Base-by-base conservation (phyloP, 352 stramenopile genomes). In the Globisporangium echinulatum region DNA sequence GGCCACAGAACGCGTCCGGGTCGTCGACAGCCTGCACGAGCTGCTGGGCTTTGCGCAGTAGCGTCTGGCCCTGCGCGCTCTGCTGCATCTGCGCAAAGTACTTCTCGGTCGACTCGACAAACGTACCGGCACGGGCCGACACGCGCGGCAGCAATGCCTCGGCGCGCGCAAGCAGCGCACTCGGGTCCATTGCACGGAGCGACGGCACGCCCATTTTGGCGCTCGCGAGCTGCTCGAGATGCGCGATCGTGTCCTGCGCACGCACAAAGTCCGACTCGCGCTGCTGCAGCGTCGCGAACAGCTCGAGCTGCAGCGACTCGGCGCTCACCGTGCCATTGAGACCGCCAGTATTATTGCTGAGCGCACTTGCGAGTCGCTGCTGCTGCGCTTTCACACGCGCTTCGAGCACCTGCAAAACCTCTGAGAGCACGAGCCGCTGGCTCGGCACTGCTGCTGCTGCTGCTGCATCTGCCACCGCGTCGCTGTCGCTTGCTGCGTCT, bases 21-120 rank as follows among this genome's bases (percentile, higher is more conserved):
- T 91, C 83, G 36, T 94, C 84, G 9, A 90, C 79, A 1, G 83
- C 88, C 59, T 86, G 69, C 4, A 88, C 82, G 14, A 92, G 59
- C 25, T 78, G 64, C 52, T 90, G 90, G 0, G 82, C 82, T 62
- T 90, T 87, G 14, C 72, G 74, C 19, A 94, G 66, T 7, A 94
- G 43, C 6, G 66, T 74, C 49, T 90, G 78, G 0, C 84, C 84
- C 56, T 90, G 78, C 0, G 69, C 72, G 3, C 78, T 91, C 48
- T 87, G 70, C 63, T 94, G 82, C 49, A 92, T 79, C 44, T 87
- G 77, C 6, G 76, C 25, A 52, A 86, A 70, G 55, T 91, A 90
- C 46, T 81, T 82, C 38, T 94, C 82, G 1, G 78, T 81, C 48
- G 82, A 87, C 42, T 84, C 70, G 15, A 87, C 70, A 6, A 88